These are phyloP conservation scores for Oryza australiensis DNA, from an alignment of 176 grass and related monocot genomes.

Conservation along the genomic window DNA sequence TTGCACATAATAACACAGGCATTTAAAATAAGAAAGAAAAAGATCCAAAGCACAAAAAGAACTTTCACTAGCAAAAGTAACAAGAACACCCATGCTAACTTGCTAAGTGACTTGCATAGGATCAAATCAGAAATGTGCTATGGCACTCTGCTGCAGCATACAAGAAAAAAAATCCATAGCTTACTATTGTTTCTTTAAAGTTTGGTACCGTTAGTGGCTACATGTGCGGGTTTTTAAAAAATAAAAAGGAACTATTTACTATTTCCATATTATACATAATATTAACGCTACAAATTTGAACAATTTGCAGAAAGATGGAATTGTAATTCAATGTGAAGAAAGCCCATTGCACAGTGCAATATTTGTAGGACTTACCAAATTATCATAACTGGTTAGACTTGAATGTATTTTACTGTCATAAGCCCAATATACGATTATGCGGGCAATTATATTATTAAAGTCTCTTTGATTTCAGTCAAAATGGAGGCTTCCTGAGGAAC, in stretches of 20 bases:
- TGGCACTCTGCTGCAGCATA: neutral
- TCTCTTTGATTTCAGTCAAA: slow-evolving; percentile 23
- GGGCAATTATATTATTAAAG: slow-evolving; percentile 8
- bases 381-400: neutral
- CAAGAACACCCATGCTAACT: slow-evolving; percentile 13
- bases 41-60: neutral
- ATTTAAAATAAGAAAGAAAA: slow-evolving; percentile 6
- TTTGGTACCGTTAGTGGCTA: neutral
- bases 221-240: neutral
- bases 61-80: slow-evolving; percentile 7
- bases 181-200: neutral
- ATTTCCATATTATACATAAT: slow-evolving; percentile 3
- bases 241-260: neutral
- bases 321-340: slow-evolving; percentile 8
- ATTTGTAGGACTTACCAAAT: neutral
- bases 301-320: neutral
- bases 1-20: slow-evolving; percentile 3
- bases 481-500: neutral
- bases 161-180: neutral
- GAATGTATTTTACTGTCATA: neutral
- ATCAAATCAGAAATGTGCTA: neutral
- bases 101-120: slow-evolving; percentile 19
- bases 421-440: neutral
- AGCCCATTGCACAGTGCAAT: neutral
- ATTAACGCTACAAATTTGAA: slow-evolving; percentile 5